Conservation (phyloP, 2,329 filamentous ascomycete species). For the Microcyclosporella mali region DNA sequence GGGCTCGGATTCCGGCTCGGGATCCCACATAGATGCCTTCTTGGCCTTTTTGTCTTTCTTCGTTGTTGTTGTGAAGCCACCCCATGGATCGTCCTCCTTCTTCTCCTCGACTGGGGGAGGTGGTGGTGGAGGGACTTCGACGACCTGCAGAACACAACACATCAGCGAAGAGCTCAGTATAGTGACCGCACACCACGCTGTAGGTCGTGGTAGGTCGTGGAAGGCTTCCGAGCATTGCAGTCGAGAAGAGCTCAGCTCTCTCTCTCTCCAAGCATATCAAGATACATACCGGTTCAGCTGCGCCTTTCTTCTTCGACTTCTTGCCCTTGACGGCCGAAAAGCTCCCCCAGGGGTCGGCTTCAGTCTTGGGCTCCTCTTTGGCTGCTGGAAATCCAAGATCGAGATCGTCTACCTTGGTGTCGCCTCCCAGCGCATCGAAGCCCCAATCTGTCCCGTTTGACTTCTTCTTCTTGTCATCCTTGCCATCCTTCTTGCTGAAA, state of each 20-base stretch:
- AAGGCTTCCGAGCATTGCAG: too few relatives aligned
- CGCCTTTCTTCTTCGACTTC: slow-evolving; percentile 29
- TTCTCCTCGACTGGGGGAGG: slow-evolving; percentile 23
- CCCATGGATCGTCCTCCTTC: slow-evolving; percentile 31
- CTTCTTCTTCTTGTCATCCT: slow-evolving; percentile 31
- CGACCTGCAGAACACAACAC: neutral
- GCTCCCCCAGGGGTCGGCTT: slow-evolving; percentile 23
- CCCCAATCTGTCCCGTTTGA: slow-evolving; percentile 30
- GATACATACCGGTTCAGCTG: slow-evolving; percentile 5
- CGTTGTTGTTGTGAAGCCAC: slow-evolving; percentile 20
- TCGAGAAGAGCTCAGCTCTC: too few relatives aligned
- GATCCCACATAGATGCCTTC: slow-evolving; percentile 21
- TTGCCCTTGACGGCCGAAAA: slow-evolving; percentile 29
- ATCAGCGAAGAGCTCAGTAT: too few relatives aligned
- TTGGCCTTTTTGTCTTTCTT: slow-evolving; percentile 43
- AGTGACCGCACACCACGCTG: too few relatives aligned
- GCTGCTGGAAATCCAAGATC: slow-evolving; percentile 19
- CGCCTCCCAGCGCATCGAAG: slow-evolving; percentile 18
- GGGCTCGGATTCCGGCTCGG: slow-evolving; percentile 28
- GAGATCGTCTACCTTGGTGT: slow-evolving; percentile 12
- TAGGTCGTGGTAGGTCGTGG: too few relatives aligned
- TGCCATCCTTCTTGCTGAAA: slow-evolving; percentile 30
- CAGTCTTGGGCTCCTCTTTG: slow-evolving; percentile 18
- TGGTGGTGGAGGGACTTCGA: slow-evolving; percentile 22
- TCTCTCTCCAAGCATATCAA: too few relatives aligned